Evolutionary conservation across 495 filamentous ascomycete species (phyloP), one percentile per base, ranked within the genome.

Genomic region (Trichocladium antarcticum): DNA sequence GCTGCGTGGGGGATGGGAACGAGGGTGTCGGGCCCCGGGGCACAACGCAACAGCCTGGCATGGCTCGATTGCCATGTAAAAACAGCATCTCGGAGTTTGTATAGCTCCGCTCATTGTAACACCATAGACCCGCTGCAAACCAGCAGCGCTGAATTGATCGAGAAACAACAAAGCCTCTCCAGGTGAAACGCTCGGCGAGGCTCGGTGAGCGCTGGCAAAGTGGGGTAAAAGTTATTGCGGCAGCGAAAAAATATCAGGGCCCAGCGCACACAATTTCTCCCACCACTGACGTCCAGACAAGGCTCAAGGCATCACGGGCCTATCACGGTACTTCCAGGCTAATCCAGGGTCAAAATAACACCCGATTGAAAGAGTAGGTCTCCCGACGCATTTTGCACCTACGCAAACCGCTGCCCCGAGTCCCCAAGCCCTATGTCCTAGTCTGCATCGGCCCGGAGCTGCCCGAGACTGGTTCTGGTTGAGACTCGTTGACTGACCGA

Each of bases 211-310:
- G 36, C 37, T 28, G 37, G 37, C 34, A 24, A 49, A 42, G 57
- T 60, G 61, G 59, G 59, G 61, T 60, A 60, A 57, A 59, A 57
- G 47, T 61, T 62, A 58, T 56, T 63, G 57, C 57, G 59, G 56
- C 49, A 57, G 59, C 59, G 59, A 61, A 63, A 62, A 63, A 63
- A 60, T 55, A 54, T 50, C 53, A 55, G 48, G 57, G 55, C 55
- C 59, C 57, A 50, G 57, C 61, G 56, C 61, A 59, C 61, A 64
- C 57, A 64, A 64, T 58, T 64, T 64, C 58, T 64, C 61, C 59
- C 58, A 64, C 61, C 57, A 55, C 54, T 45, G 47, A 59, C 54
- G 47, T 50, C 53, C 32, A 44, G 52, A 42, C 49, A 38, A 56
- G 42, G 49, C 45, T 48, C 20, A 44, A 58, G 61, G 54, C 56